Percentiles rank a stretch among this genome's conserved stretches.
These are phyloP conservation scores for Colletotrichum musae DNA, from an alignment of 2,329 filamentous ascomycete species.

Conservation along the genomic window DNA sequence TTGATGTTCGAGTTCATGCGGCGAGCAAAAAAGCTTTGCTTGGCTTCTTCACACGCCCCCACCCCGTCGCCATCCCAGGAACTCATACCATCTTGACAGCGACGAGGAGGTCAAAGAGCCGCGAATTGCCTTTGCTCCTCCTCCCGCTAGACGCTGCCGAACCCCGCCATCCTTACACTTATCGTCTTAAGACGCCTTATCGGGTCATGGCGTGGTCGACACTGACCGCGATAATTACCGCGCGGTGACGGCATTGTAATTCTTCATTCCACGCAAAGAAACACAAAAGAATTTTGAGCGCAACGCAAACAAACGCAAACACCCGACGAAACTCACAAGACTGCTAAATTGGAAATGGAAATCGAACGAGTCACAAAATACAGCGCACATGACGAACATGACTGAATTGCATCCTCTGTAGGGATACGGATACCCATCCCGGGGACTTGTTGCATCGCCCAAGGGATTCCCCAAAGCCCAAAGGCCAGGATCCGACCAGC, in stretches of 20 bases:
- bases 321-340: background rate
- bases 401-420: too few species aligned
- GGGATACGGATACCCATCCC: too few species aligned
- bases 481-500: background rate
- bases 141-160: background rate
- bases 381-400: too few species aligned
- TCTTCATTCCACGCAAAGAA: background rate
- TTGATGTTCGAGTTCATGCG: conserved; percentile 19
- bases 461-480: background rate
- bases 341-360: conserved; percentile 11
- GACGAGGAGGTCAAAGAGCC: conserved; percentile 22
- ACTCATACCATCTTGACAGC: background rate
- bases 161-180: conserved; percentile 18
- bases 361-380: conserved; percentile 6
- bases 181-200: conserved; percentile 5
- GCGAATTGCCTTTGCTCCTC: conserved; percentile 17
- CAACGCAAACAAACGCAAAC: conserved; percentile 11
- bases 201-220: conserved; percentile 8
- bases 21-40: conserved; percentile 1
- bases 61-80: background rate
- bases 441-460: too few species aligned
- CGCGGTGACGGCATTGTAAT: conserved; percentile 11
- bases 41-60: background rate
- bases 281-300: too few species aligned
- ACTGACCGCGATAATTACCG: conserved; percentile 22